phyloP scores from a whole-genome alignment of 805 yeast species.

The Citeromyces matritensis region DNA sequence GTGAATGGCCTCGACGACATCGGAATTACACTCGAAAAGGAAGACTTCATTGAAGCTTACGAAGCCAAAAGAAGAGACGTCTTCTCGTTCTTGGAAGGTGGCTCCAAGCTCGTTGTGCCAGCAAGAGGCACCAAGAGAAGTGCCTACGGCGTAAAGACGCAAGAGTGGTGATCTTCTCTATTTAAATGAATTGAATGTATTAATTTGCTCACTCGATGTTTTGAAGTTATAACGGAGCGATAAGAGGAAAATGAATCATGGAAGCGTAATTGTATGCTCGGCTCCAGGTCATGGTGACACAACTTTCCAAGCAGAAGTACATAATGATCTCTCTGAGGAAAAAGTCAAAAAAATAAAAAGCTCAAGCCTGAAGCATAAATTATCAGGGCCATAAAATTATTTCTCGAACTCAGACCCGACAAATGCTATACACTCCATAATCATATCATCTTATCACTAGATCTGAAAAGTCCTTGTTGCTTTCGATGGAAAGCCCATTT shows the following conservation, averaged over 20 bases:
- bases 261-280: too few species aligned
- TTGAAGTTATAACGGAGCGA: too few species aligned
- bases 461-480: constrained; percentile 19
- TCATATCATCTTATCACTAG: constrained; percentile 10
- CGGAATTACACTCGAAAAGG: constrained; percentile 88
- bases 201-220: too few species aligned
- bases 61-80: constrained; percentile 65
- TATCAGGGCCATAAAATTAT: too few species aligned
- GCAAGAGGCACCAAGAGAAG: constrained; percentile 55
- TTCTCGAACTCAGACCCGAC: too few species aligned
- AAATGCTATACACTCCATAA: background rate
- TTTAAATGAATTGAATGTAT: background rate
- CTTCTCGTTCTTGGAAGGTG: constrained; percentile 90
- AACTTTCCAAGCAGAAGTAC: too few species aligned
- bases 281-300: too few species aligned
- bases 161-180: constrained; percentile 44
- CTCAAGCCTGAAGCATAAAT: too few species aligned
- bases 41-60: constrained; percentile 53
- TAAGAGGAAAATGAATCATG: too few species aligned
- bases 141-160: constrained; percentile 49
- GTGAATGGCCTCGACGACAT: constrained; percentile 94
- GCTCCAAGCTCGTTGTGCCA: constrained; percentile 52
- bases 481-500: constrained; percentile 23
- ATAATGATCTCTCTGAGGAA: too few species aligned
- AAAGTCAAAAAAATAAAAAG: too few species aligned